Conservation (phyloP, 2,329 filamentous ascomycete species). For the Trichoderma harzianum region DNA sequence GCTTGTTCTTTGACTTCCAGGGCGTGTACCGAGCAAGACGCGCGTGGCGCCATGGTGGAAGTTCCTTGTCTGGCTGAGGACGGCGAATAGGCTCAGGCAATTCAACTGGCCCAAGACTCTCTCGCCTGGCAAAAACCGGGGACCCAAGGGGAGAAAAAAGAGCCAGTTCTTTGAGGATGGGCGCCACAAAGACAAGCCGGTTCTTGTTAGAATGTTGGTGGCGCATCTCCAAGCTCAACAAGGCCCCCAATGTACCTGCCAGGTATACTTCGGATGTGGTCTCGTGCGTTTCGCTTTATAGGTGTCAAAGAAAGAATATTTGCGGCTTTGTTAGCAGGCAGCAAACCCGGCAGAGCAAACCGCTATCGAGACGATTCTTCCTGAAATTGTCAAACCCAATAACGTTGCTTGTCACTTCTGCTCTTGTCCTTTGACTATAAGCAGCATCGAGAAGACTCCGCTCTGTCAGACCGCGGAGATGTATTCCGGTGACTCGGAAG, state of each 20-base stretch:
- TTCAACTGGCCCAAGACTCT: not conserved
- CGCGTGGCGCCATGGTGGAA: not conserved
- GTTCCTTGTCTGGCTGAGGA: not conserved
- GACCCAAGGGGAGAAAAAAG: not conserved
- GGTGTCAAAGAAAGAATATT: not conserved
- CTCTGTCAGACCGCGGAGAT: not conserved
- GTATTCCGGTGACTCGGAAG: not conserved
- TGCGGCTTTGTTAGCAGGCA: not conserved
- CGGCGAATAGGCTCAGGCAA: not conserved
- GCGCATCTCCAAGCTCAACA: slow-evolving; percentile 13
- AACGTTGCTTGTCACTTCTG: not conserved
- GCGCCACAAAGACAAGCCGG: not conserved
- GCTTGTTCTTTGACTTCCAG: not conserved
- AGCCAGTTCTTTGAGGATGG: not conserved
- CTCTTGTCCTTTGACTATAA: not conserved
- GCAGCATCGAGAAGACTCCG: not conserved
- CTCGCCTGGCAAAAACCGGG: slow-evolving; percentile 1
- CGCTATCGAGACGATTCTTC: not conserved
- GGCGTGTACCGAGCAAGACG: slow-evolving; percentile 3
- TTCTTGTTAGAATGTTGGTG: slow-evolving; percentile 13
- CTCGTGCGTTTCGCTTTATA: not conserved
- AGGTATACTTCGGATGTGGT: not conserved
- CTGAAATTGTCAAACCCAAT: not conserved
- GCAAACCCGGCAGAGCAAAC: not conserved
- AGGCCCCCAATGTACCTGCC: not conserved